Base-by-base conservation (phyloP, 108 stramenopile species). In the Discostella stelligeroides region DNA sequence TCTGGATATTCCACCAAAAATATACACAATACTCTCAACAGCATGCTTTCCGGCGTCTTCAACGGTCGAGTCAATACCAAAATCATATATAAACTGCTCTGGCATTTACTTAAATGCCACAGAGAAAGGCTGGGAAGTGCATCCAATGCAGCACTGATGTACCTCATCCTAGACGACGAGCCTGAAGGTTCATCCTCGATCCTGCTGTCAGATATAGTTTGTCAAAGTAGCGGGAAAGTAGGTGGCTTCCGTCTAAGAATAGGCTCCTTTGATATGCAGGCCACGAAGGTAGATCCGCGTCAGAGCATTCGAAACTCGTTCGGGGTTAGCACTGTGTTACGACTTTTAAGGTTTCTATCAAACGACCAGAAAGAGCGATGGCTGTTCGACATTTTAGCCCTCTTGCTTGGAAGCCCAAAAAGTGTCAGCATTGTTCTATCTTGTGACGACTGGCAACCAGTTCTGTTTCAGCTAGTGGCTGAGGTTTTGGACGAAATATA, bases 41-140 rank as follows among this genome's bases (percentile, higher is more conserved):
- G 39, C 39, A 75, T 82, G 27, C 54, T 78, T 21, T 66, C 76
- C 23, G 78, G 57, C 21, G 56, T 81, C 15, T 49, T 79, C 40
- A 41, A 50, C 41, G 66, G 56, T 69, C 88, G 57, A 69, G 72
- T 39, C n/a, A 88, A 85, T 64, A 74, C 83, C 40, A 70, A 87
- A 65, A 76, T 90, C 30, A 79, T 76, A 24, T 87, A 85, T 67
- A 89, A 90, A 58, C 70, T 93, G 7, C 66, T 93, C 7, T 93
- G 89, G 89, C 89, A 93, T 64, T 72, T 93, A 7, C 43, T 89
- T 10, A 93, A 89, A 63, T 85, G 83, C 37, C 89, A 90, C 64
- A 69, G 89, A 9, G 79, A 75, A 40, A 50, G 81, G 38, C 63
- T 90, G 4, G 84, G 86, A 0, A 38, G 23, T 21, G 48, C 45